phyloP scores from a whole-genome alignment of 352 stramenopile genomes.

The Elongisporangium prolatum region DNA sequence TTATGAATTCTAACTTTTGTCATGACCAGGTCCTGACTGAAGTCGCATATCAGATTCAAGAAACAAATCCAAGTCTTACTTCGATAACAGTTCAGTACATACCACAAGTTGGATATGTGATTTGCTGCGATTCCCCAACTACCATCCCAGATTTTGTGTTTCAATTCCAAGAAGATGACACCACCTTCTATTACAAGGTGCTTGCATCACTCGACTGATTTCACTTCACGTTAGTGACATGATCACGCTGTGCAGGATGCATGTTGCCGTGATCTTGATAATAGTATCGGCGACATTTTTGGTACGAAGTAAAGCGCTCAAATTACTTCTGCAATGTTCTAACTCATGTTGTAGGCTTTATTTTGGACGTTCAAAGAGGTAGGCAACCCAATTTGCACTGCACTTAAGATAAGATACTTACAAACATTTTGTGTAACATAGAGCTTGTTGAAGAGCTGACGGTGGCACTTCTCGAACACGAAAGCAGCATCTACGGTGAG shows the following conservation, averaged over 20 bases:
- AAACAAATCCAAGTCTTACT: constrained; percentile 58
- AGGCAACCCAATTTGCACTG: not conserved
- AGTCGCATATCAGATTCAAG: constrained; percentile 78
- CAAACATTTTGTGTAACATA: no score
- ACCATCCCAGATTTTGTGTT: constrained; percentile 76
- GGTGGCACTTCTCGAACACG: constrained; percentile 62
- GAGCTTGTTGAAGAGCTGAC: constrained; percentile 76
- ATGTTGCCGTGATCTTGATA: constrained; percentile 77
- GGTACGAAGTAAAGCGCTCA: constrained; percentile 33
- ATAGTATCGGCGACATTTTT: constrained; percentile 79
- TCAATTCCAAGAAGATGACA: constrained; percentile 86
- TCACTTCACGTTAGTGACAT: not conserved
- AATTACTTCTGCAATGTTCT: no score
- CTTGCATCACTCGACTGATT: no score
- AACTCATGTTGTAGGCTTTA: constrained; percentile 58
- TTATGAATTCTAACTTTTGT: not conserved
- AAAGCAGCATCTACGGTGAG: constrained; percentile 62
- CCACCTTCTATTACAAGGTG: constrained; percentile 87
- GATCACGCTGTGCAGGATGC: constrained; percentile 32
- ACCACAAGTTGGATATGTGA: constrained; percentile 83
- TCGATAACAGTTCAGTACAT: constrained; percentile 85
- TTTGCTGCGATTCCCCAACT: constrained; percentile 69
- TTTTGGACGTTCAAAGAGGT: constrained; percentile 80
- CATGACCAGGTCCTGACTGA: constrained; percentile 68
- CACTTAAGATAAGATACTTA: no score